Conservation (phyloP, 257 asterid species). For the Lycium ferocissimum region DNA sequence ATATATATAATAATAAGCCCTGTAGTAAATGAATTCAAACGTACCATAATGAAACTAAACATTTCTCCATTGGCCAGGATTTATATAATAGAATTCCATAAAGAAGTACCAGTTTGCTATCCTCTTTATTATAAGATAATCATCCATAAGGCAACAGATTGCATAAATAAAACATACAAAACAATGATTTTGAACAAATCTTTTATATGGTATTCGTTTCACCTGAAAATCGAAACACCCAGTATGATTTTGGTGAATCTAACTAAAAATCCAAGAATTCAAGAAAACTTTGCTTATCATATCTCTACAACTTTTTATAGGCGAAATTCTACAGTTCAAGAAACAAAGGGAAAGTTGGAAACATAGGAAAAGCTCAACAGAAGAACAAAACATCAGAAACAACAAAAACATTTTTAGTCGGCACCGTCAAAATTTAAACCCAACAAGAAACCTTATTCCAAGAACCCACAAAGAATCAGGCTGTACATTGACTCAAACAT, state of each 20-base stretch:
- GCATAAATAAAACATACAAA: constrained; percentile 9
- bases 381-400: neutral
- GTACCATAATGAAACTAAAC: constrained; percentile 21
- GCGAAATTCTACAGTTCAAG: neutral
- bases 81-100: constrained; percentile 28
- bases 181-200: neutral
- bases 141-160: neutral
- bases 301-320: constrained; percentile 13
- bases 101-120: neutral
- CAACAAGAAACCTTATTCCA: constrained; percentile 28
- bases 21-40: constrained; percentile 37
- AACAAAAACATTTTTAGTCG: constrained; percentile 17
- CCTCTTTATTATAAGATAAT: constrained; percentile 22
- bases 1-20: constrained; percentile 30
- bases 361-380: constrained; percentile 11
- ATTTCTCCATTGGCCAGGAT: constrained; percentile 19
- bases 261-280: neutral
- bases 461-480: constrained; percentile 30
- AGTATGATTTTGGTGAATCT: constrained; percentile 32
- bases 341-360: constrained; percentile 2
- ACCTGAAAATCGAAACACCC: constrained; percentile 26
- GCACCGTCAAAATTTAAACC: constrained; percentile 31
- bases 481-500: constrained; percentile 27
- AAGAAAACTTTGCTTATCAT: constrained; percentile 30
- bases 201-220: constrained; percentile 7